These are phyloP conservation scores for Garcia nutans DNA, from an alignment of 345 rosid genomes.

Conservation along the genomic window DNA sequence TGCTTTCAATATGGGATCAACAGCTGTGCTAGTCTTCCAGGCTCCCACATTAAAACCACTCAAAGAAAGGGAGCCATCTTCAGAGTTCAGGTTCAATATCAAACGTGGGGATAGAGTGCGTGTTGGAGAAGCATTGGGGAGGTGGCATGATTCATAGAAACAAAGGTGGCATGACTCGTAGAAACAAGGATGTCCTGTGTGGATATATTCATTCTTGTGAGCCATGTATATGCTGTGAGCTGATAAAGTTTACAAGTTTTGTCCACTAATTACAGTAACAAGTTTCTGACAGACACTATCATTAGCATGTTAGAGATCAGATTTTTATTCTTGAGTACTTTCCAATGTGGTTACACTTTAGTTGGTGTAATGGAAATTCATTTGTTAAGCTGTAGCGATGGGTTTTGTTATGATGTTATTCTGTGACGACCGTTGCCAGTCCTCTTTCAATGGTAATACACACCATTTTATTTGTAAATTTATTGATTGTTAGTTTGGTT, in stretches of 20 bases:
- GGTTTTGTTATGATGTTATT: neutral
- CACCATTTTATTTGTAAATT: no score
- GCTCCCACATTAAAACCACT: slow-evolving; percentile 56
- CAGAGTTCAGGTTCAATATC: slow-evolving; percentile 61
- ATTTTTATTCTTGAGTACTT: neutral
- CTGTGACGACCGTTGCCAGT: no score
- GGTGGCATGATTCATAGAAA: slow-evolving; percentile 45
- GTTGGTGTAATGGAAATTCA: neutral
- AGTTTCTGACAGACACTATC: neutral
- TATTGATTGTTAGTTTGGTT: no score
- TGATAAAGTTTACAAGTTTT: neutral
- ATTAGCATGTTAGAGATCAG: neutral
- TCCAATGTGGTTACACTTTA: neutral
- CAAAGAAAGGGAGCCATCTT: slow-evolving; percentile 32
- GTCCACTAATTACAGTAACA: neutral
- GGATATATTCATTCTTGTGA: neutral
- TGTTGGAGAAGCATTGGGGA: slow-evolving; percentile 77
- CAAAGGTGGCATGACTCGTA: slow-evolving; percentile 29
- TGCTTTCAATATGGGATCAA: slow-evolving; percentile 91
- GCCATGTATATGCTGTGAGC: neutral
- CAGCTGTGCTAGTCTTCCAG: slow-evolving; percentile 87
- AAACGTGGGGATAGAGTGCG: slow-evolving; percentile 64
- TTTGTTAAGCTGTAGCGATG: neutral
- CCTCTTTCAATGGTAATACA: no score
- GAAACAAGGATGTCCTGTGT: neutral